These are phyloP conservation scores for Thelonectria olida DNA, from an alignment of 2,329 filamentous ascomycete genomes.

Conservation along the genomic window DNA sequence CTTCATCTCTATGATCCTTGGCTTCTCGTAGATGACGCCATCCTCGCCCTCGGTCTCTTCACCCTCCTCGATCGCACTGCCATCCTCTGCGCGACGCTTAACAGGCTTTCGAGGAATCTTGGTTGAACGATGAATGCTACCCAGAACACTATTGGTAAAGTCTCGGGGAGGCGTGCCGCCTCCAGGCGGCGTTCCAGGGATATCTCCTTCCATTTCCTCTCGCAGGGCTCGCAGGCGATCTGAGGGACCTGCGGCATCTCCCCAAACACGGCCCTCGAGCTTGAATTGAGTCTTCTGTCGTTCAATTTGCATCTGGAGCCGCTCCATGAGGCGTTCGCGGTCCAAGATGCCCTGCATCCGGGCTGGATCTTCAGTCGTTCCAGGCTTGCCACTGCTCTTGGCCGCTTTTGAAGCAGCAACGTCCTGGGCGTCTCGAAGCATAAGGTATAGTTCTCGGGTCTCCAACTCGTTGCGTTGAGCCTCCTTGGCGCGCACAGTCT, in stretches of 20 bases:
- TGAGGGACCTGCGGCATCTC: constrained; percentile 82
- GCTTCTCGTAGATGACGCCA: constrained; percentile 74
- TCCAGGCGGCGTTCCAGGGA: constrained; percentile 57
- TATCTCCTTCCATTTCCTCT: constrained; percentile 86
- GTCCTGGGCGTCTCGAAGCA: constrained; percentile 97
- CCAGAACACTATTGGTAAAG: constrained; percentile 78
- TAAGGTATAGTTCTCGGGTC: constrained; percentile 95
- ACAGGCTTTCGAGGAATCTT: constrained; percentile 66
- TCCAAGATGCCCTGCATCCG: constrained; percentile 94
- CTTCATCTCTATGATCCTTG: constrained; percentile 80
- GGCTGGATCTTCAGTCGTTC: constrained; percentile 72
- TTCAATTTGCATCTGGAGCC: constrained; percentile 94
- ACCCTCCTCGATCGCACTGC: constrained; percentile 58
- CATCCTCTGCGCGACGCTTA: constrained; percentile 45
- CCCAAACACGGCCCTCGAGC: constrained; percentile 92
- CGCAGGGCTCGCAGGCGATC: constrained; percentile 91
- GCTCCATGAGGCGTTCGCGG: constrained; percentile 90
- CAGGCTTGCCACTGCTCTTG: constrained; percentile 60
- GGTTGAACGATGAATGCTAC: constrained; percentile 72
- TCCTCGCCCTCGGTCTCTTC: constrained; percentile 61
- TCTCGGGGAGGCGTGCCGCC: constrained; percentile 65
- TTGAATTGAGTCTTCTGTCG: constrained; percentile 98
- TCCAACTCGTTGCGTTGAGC: constrained; percentile 95
- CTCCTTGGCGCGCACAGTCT: constrained; percentile 87
- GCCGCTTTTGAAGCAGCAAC: constrained; percentile 86